A percentile compares a stretch with the other conserved stretches of the same genome.
Evolutionary conservation across 2,329 filamentous ascomycete species (phyloP).

Genomic region (Sclerotiophoma versabilis): DNA sequence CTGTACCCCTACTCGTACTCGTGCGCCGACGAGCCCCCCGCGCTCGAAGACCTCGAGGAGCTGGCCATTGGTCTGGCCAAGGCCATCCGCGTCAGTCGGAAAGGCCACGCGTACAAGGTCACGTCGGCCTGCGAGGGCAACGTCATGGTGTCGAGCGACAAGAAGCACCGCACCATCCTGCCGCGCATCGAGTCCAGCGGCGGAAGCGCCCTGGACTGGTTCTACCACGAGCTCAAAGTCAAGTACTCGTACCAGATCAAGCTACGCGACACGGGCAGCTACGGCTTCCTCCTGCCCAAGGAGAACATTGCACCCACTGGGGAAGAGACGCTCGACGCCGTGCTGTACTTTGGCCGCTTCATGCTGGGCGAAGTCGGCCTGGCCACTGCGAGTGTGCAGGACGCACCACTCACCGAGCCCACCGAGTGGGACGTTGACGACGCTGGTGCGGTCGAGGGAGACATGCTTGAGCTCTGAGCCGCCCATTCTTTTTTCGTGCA

Average conservation of each 20-base stretch:
- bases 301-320: slow-evolving; percentile 90
- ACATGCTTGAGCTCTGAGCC: too few relatives aligned
- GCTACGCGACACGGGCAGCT: slow-evolving; percentile 88
- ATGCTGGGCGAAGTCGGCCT: slow-evolving; percentile 61
- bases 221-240: slow-evolving; percentile 85
- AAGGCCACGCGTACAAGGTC: slow-evolving; percentile 71
- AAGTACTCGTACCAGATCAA: slow-evolving; percentile 94
- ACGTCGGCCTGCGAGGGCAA: slow-evolving; percentile 87
- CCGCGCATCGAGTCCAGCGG: slow-evolving; percentile 75
- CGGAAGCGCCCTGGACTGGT: slow-evolving; percentile 91
- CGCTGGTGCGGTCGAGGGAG: too few relatives aligned
- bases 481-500: too few relatives aligned
- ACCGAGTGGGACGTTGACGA: too few relatives aligned
- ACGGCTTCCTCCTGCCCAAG: slow-evolving; percentile 88
- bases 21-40: slow-evolving; percentile 78
- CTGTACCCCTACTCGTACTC: slow-evolving; percentile 91
- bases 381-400: too few relatives aligned
- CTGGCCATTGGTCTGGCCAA: slow-evolving; percentile 87
- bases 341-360: slow-evolving; percentile 85
- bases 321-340: slow-evolving; percentile 82
- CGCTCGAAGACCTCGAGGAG: slow-evolving; percentile 90
- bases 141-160: slow-evolving; percentile 52
- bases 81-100: slow-evolving; percentile 80
- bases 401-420: too few relatives aligned
- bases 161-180: slow-evolving; percentile 45